Evolutionary conservation across 2,329 filamentous ascomycete genomes (phyloP), one percentile per base, ranked within the genome.

Genomic region (Ophiostoma novo-ulmi): DNA sequence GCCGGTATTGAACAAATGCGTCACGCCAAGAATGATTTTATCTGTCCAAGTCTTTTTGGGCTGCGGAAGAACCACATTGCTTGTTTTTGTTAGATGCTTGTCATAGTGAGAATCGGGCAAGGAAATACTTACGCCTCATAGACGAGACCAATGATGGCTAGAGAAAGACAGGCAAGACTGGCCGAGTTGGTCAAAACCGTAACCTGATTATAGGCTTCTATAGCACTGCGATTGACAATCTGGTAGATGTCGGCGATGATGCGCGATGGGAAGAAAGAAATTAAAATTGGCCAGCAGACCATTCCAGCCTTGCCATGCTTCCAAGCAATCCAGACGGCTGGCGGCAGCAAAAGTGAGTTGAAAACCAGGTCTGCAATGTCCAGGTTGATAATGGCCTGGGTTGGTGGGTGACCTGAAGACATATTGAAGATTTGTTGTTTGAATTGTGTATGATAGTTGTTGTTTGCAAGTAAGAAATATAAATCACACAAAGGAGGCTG

Each of bases 281-380:
- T 14, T 14, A 76, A 76, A 35, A 78, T 77, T 3, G 76, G 75
- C 77, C 77, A 78, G 72, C 76, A 77, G 26, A 76, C 74, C 73
- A 78, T 77, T 31, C 77, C 77, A 1, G 72, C 65, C 58, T 77
- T 78, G 17, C 77, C 77, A 69, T 77, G 76, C 41, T 75, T 77
- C 74, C 73, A 77, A 0, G 75, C 72, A 20, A 78, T 73, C 70
- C 71, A 77, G 7, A 73, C 20, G 0, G 73, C 70, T 0, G 73
- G 72, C 13, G 22, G 52, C 22, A 58, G 10, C 52, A 58, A 58
- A 8, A 58, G 52, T 3, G 52, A 58, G n/a, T 58, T 58, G n/a
- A 58, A 11, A 5, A 58, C 52, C 8, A 58, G 52, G 52, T 26
- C 52, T 11, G 52, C 52, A 26, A 13, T 26, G 13, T 58, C 52